Percentiles rank a stretch among this genome's conserved stretches.
These are phyloP conservation scores for Fusarium pseudonygamai DNA, from an alignment of 2,329 filamentous ascomycete genomes.

Conservation along the genomic window DNA sequence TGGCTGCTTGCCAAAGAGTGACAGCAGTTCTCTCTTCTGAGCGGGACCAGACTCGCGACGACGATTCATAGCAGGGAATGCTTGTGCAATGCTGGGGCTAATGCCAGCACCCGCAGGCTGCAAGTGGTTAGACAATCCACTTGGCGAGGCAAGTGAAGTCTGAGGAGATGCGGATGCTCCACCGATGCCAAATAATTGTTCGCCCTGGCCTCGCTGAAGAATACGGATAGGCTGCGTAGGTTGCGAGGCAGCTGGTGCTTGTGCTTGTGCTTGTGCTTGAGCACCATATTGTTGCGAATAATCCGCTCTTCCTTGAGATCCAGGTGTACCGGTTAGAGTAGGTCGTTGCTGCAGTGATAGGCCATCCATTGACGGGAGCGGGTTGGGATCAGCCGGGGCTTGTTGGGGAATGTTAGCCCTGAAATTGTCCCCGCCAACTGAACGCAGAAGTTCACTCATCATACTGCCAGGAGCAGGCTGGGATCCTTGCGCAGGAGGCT, in stretches of 20 bases:
- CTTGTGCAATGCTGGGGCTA: constrained; percentile 31
- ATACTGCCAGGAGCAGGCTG: constrained; percentile 29
- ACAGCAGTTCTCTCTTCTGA: constrained; percentile 59
- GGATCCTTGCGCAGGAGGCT: constrained; percentile 7
- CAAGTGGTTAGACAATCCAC: constrained; percentile 30
- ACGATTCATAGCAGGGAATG: constrained; percentile 30
- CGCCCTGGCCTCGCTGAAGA: constrained; percentile 49
- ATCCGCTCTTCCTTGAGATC: constrained; percentile 27
- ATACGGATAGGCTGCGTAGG: constrained; percentile 46
- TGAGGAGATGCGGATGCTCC: constrained; percentile 32
- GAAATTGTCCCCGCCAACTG: constrained; percentile 16
- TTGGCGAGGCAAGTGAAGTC: constrained; percentile 37
- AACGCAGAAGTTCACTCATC: constrained; percentile 34
- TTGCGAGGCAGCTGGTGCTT: constrained; percentile 8
- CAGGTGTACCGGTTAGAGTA: constrained; percentile 21
- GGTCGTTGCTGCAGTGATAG: constrained; percentile 32
- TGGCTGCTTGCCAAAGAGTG: constrained; percentile 66
- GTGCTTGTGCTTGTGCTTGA: constrained; percentile 15
- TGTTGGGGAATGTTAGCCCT: constrained; percentile 24
- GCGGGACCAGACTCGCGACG: constrained; percentile 43
- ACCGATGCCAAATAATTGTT: constrained; percentile 32
- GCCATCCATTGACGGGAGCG: constrained; percentile 31
- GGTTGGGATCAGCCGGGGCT: constrained; percentile 24
- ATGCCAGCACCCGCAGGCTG: constrained; percentile 22
- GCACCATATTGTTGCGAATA: constrained; percentile 27